Percentiles rank a stretch among this genome's conserved stretches.
Evolutionary conservation across 1,284 basidiomycete genomes (phyloP).

Genomic region (Papiliotrema laurentii): DNA sequence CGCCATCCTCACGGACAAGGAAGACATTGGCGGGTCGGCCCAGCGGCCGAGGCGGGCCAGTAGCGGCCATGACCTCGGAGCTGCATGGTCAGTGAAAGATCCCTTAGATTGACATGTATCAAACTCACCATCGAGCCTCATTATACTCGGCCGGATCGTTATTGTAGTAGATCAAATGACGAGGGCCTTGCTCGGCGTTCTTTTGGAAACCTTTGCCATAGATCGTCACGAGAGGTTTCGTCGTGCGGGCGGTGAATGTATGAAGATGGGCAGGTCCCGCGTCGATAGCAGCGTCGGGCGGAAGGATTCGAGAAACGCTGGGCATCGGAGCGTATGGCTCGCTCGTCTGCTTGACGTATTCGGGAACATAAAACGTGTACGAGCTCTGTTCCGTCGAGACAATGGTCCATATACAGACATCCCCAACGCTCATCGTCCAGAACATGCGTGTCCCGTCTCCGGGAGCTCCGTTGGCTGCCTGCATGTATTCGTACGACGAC

Average conservation of each 20-base stretch:
- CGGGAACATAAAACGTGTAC: slow-evolving; percentile 91
- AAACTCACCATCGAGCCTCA: slow-evolving; percentile 74
- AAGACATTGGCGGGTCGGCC: slow-evolving; percentile 64
- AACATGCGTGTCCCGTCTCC: neutral
- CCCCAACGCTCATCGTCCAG: slow-evolving; percentile 41
- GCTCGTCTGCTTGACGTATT: slow-evolving; percentile 48
- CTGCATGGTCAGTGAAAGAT: slow-evolving; percentile 8
- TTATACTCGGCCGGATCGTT: slow-evolving; percentile 79
- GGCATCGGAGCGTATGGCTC: slow-evolving; percentile 85
- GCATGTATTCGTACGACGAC: slow-evolving; percentile 1
- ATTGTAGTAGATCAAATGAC: slow-evolving; percentile 69
- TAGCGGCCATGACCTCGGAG: slow-evolving; percentile 56
- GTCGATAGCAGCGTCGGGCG: slow-evolving; percentile 55
- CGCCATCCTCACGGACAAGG: slow-evolving; percentile 80
- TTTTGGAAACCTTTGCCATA: slow-evolving; percentile 89
- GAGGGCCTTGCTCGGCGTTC: slow-evolving; percentile 55
- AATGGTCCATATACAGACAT: slow-evolving; percentile 43
- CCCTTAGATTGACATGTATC: no score
- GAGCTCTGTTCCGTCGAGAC: slow-evolving; percentile 43
- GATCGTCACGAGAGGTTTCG: slow-evolving; percentile 36
- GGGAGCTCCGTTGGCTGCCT: neutral
- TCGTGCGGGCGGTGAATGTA: slow-evolving; percentile 34
- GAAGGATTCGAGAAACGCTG: slow-evolving; percentile 73
- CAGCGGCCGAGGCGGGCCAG: slow-evolving; percentile 36
- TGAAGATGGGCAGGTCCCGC: slow-evolving; percentile 22